These are phyloP conservation scores for maize (Zea mays) DNA, from an alignment of 176 grass and related monocot species.

Conservation along the genomic window DNA sequence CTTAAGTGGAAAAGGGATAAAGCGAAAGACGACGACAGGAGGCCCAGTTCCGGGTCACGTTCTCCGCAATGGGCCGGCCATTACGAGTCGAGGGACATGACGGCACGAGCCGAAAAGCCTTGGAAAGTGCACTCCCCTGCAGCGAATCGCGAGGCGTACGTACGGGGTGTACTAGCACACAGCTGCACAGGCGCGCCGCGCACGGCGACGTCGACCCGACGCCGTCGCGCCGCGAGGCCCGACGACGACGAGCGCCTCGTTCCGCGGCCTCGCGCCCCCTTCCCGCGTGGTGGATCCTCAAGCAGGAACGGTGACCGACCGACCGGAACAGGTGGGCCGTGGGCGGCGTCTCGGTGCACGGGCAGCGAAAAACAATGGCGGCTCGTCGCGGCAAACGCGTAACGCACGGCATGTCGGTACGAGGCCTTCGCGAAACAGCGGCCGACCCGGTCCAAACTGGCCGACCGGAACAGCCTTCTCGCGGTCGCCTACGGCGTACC, in stretches of 20 bases:
- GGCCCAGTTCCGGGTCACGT: neutral
- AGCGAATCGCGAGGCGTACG: neutral
- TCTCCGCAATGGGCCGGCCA: conserved; percentile 19
- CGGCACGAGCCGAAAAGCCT: neutral
- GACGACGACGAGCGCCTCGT: conserved; percentile 9
- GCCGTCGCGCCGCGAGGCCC: neutral
- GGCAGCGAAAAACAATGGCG: neutral
- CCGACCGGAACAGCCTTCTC: neutral
- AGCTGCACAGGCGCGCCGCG: neutral
- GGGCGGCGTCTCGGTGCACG: neutral
- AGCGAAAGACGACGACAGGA: conserved; percentile 16
- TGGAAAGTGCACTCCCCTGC: neutral
- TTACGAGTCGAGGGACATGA: neutral
- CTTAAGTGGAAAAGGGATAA: neutral
- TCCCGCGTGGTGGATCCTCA: too few relatives aligned
- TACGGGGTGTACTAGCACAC: too few relatives aligned
- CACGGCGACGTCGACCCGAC: conserved; percentile 4
- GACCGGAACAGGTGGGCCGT: too few relatives aligned
- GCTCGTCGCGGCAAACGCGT: neutral
- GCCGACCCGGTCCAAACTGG: neutral
- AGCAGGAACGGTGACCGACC: too few relatives aligned
- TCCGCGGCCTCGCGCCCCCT: neutral
- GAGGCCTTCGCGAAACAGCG: neutral
- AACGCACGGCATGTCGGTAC: neutral
- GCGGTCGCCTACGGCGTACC: neutral